Conservation (phyloP, 2,329 filamentous ascomycete genomes). For the Xylariaceae sp. region DNA sequence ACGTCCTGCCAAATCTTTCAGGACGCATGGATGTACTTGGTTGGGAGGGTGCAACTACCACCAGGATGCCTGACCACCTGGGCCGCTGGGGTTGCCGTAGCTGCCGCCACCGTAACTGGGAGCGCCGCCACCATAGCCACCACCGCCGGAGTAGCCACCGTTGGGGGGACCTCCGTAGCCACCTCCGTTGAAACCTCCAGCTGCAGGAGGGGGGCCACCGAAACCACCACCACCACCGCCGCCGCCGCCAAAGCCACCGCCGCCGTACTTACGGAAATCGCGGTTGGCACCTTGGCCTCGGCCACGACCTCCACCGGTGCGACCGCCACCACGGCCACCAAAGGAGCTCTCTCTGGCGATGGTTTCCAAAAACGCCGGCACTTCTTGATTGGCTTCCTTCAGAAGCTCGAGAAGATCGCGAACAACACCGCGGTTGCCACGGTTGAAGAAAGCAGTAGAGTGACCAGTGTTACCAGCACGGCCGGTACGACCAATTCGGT, state of each 20-base stretch:
- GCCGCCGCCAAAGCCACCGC: slow-evolving; percentile 43
- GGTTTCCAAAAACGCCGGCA: slow-evolving; percentile 90
- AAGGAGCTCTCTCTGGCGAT: slow-evolving; percentile 93
- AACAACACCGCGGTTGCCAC: slow-evolving; percentile 96
- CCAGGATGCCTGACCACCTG: slow-evolving; percentile 65
- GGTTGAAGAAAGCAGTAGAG: slow-evolving; percentile 99
- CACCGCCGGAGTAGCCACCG: slow-evolving; percentile 32
- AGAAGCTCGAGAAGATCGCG: slow-evolving; percentile 95
- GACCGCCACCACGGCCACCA: slow-evolving; percentile 61
- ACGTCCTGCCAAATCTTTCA: slow-evolving; percentile 1
- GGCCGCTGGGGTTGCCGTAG: slow-evolving; percentile 67
- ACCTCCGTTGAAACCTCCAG: slow-evolving; percentile 44
- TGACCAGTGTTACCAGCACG: slow-evolving; percentile 99
- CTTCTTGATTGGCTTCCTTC: slow-evolving; percentile 97
- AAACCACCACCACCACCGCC: slow-evolving; percentile 38
- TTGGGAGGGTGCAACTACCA: slow-evolving; percentile 42
- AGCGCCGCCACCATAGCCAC: slow-evolving; percentile 39
- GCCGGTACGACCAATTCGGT: slow-evolving; percentile 98
- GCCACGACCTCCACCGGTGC: slow-evolving; percentile 66
- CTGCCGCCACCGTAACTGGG: slow-evolving; percentile 46
- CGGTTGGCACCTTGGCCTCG: slow-evolving; percentile 70
- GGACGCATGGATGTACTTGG: not conserved
- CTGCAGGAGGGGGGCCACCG: slow-evolving; percentile 37
- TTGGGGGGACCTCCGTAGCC: slow-evolving; percentile 34
- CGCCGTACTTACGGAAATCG: slow-evolving; percentile 81